Evolutionary conservation across 208 protist species (phyloP), one percentile per base, ranked within the genome.

Genomic region (Acanthamoeba healyi): DNA sequence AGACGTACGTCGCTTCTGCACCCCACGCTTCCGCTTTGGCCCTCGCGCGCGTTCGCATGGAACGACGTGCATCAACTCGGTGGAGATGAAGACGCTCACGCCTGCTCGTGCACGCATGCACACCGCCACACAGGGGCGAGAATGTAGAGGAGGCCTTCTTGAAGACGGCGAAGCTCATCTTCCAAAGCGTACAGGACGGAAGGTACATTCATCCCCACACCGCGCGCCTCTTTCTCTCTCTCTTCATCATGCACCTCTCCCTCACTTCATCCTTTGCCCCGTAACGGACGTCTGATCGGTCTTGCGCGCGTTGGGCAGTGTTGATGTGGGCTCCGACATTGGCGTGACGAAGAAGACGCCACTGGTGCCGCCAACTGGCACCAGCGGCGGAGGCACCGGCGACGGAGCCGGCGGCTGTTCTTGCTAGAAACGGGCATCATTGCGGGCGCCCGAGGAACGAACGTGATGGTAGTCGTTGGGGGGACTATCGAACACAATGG

Each of bases 81-180:
- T n/a, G 56, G 15, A n/a, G 15, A 77, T 38, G 29, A 42, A 22
- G 26, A 72, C 63, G 29, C 26, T 10, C 34, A 38, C 34, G 3
- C 63, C 42, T 61, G 22, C n/a, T n/a, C n/a, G n/a, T n/a, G n/a
- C n/a, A n/a, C 24, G 36, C 36, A 15, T 90, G n/a, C 29, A 3
- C n/a, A 49, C 44, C 19, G 46, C 26, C 26, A 4, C 58, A 46
- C 44, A 95, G 91, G 36, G 97, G 96, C 61, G 95, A 97, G 22
- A 98, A 97, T 84, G 97, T 98, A 29, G 97, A 98, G 70, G 97
- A 98, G 56, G 96, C 95, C n/a, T 97, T 98, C 93, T 77, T 98
- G 44, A 94, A 95, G 63, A 98, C 97, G 29, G 97, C 97, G 1
- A 94, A 94, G 49, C 92, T 95, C 34, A 98, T 98, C 67, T 97